These are phyloP conservation scores for Zygotorulaspora chibaensis DNA, from an alignment of 805 yeast genomes.

Conservation along the genomic window DNA sequence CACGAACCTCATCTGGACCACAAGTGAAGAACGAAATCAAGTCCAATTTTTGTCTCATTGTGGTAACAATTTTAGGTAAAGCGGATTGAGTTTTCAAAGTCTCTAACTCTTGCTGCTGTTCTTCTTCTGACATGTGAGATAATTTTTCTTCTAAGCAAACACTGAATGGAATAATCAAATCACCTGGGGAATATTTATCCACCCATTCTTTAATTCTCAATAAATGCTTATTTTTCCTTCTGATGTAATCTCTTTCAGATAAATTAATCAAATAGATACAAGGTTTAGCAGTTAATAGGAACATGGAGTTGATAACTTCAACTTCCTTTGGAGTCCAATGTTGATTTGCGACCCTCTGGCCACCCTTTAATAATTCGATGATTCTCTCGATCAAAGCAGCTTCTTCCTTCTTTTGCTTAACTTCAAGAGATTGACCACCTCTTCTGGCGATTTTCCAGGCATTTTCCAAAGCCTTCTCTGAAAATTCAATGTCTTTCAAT, in stretches of 20 bases:
- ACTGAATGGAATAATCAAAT: constrained; percentile 85
- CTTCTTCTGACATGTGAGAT: constrained; percentile 81
- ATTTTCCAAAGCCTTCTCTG: constrained; percentile 74
- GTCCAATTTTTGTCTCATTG: constrained; percentile 82
- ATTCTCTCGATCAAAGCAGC: constrained; percentile 68
- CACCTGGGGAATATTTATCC: constrained; percentile 63
- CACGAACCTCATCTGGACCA: constrained; percentile 95
- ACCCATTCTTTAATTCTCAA: constrained; percentile 86
- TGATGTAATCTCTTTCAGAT: constrained; percentile 80
- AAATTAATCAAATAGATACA: constrained; percentile 87
- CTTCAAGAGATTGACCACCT: constrained; percentile 87
- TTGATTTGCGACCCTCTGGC: constrained; percentile 83
- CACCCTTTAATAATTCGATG: constrained; percentile 72
- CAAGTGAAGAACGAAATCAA: constrained; percentile 93
- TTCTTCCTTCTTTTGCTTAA: constrained; percentile 84
- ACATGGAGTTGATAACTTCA: constrained; percentile 81
- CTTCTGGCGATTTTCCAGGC: constrained; percentile 75
- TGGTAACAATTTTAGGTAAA: constrained; percentile 76
- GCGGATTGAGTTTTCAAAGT: constrained; percentile 70
- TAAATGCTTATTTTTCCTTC: constrained; percentile 85
- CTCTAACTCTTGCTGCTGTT: constrained; percentile 72
- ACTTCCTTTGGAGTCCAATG: constrained; percentile 89
- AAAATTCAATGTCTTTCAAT: constrained; percentile 94
- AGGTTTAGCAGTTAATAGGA: constrained; percentile 91
- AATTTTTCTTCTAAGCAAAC: constrained; percentile 90